Percentiles rank a stretch among this genome's conserved stretches.
Evolutionary conservation across 352 stramenopile species (phyloP).

Genomic region (Globisporangium recalcitrans): DNA sequence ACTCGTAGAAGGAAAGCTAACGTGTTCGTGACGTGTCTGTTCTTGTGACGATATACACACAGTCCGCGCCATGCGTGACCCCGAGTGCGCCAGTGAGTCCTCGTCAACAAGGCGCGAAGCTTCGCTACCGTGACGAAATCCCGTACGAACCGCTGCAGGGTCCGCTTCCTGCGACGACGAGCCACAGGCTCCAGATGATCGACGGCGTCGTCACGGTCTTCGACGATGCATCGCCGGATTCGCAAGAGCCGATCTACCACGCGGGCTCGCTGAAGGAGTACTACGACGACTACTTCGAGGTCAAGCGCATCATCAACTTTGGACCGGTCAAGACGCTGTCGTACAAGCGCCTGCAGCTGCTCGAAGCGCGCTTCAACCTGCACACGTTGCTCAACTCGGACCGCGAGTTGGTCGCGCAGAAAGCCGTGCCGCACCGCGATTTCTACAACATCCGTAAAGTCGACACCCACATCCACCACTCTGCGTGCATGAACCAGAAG

Average conservation of each 20-base stretch:
- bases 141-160: conserved; percentile 56
- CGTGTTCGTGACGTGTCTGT: not conserved
- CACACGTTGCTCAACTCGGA: conserved; percentile 96
- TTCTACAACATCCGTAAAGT: conserved; percentile 99
- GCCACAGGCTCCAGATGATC: conserved; percentile 48
- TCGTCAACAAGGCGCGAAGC: conserved; percentile 25
- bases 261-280: conserved; percentile 53
- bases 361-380: conserved; percentile 94
- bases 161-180: conserved; percentile 36
- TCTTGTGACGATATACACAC: not conserved
- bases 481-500: conserved; percentile 95
- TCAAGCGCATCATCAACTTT: conserved; percentile 85
- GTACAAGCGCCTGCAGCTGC: conserved; percentile 85
- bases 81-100: conserved; percentile 30
- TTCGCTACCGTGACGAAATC: conserved; percentile 73
- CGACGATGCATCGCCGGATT: conserved; percentile 15
- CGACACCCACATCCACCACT: conserved; percentile 98
- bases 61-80: conserved; percentile 15
- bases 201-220: conserved; percentile 59
- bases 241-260: conserved; percentile 27
- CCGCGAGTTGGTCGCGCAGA: conserved; percentile 92
- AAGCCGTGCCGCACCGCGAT: conserved; percentile 95
- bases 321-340: conserved; percentile 84
- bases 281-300: conserved; percentile 71
- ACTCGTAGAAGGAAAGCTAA: too few relatives aligned